Percentiles rank a stretch among this genome's conserved stretches.
Conservation (phyloP, 2,329 filamentous ascomycete genomes). For the Aureobasidium leucospermi region DNA sequence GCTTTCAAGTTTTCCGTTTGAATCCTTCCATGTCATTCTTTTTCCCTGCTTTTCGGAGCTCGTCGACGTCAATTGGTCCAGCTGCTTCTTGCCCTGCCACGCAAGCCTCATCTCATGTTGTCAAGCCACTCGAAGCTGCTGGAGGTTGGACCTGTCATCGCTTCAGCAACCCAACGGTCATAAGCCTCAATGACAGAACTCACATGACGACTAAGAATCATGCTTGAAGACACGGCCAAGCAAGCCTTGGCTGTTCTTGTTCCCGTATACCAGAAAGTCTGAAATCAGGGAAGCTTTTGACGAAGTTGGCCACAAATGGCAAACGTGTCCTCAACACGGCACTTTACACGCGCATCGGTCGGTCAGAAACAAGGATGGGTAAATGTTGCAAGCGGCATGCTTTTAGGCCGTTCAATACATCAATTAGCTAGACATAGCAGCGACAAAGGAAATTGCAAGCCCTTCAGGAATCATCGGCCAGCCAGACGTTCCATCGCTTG, state of each 20-base stretch:
- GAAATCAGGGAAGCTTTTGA: neutral
- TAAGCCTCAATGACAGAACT: neutral
- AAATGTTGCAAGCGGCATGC: neutral
- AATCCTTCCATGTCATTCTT: neutral
- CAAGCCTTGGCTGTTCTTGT: neutral
- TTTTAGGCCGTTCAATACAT: neutral
- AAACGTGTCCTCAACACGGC: neutral
- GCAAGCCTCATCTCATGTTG: constrained; percentile 8
- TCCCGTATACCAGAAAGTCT: neutral
- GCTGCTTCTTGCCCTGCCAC: neutral
- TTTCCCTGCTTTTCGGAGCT: neutral
- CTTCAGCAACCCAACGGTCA: neutral
- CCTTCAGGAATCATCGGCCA: neutral
- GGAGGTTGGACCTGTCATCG: neutral
- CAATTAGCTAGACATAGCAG: neutral
- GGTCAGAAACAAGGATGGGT: neutral
- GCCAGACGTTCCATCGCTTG: constrained; percentile 9
- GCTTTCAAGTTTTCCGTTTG: neutral
- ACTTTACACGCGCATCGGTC: neutral
- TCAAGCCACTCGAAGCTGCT: neutral
- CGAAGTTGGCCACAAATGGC: neutral
- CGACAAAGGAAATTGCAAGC: neutral
- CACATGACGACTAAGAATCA: neutral
- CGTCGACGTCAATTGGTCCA: neutral
- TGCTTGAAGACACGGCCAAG: neutral